A percentile compares a stretch with the other conserved stretches of the same genome.
Evolutionary conservation across 2,329 filamentous ascomycete species (phyloP).

Genomic region (Aschersonia sp.): DNA sequence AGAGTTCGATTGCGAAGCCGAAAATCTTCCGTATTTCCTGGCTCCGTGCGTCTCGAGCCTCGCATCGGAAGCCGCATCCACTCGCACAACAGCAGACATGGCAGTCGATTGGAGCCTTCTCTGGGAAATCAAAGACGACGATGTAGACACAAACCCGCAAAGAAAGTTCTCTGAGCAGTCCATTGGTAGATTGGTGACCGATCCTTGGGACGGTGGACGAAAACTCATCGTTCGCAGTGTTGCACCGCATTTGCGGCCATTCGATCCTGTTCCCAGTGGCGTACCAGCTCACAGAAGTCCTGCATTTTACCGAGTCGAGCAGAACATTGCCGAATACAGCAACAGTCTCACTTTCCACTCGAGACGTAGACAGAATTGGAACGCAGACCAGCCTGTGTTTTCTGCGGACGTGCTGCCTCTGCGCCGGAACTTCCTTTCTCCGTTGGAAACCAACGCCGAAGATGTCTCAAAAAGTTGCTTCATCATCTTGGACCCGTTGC

Average conservation of each 20-base stretch:
- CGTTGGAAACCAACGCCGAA: conserved; percentile 37
- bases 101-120: conserved; percentile 46
- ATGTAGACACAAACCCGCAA: background rate
- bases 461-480: conserved; percentile 36
- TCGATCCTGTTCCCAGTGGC: conserved; percentile 47
- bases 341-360: conserved; percentile 56
- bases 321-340: conserved; percentile 71
- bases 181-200: conserved; percentile 25
- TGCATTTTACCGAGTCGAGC: conserved; percentile 22
- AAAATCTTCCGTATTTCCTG: conserved; percentile 71
- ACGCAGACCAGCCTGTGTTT: conserved; percentile 66
- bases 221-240: conserved; percentile 42
- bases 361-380: conserved; percentile 37
- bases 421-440: conserved; percentile 73
- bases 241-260: conserved; percentile 43
- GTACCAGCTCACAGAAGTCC: conserved; percentile 33
- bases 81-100: background rate
- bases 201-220: conserved; percentile 47
- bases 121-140: conserved; percentile 4
- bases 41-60: conserved; percentile 36
- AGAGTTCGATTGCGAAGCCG: conserved; percentile 47
- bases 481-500: conserved; percentile 63
- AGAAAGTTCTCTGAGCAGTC: conserved; percentile 21
- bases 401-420: conserved; percentile 59
- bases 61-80: background rate